phyloP scores from a whole-genome alignment of 2,329 filamentous ascomycete genomes.

The Colletotrichum lupini region DNA sequence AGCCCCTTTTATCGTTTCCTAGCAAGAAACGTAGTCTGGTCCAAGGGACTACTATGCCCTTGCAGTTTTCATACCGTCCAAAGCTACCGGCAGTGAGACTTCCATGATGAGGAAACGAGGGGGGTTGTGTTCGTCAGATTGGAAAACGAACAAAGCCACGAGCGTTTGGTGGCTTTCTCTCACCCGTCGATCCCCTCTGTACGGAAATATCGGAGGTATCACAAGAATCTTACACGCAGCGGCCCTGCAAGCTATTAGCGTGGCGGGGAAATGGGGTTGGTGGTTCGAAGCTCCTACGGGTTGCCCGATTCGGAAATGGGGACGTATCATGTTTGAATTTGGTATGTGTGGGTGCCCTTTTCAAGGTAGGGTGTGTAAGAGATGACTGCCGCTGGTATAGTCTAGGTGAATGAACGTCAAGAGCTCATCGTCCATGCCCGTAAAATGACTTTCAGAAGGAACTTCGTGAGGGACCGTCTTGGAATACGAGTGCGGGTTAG shows the following conservation, averaged over 20 bases:
- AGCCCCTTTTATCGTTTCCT: neutral
- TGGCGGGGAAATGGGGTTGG: neutral
- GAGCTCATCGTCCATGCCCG: too few species aligned
- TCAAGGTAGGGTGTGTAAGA: neutral
- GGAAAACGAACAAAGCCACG: neutral
- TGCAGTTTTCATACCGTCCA: neutral
- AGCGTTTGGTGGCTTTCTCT: neutral
- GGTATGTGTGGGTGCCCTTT: too few species aligned
- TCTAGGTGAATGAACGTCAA: too few species aligned
- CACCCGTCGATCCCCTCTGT: neutral
- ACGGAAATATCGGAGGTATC: neutral
- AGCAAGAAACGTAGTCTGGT: neutral
- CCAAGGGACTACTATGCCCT: neutral
- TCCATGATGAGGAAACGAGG: neutral
- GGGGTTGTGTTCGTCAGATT: neutral
- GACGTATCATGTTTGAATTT: neutral
- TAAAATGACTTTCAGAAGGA: too few species aligned
- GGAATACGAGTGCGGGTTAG: neutral
- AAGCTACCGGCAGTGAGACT: neutral
- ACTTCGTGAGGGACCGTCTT: neutral
- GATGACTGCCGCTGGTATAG: neutral
- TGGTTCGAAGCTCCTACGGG: neutral
- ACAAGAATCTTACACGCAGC: neutral
- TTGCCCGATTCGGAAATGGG: neutral
- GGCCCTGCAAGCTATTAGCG: neutral